Evolutionary conservation across 257 asterid genomes (phyloP), one percentile per base, ranked within the genome.

Genomic region (Cordia subcordata): DNA sequence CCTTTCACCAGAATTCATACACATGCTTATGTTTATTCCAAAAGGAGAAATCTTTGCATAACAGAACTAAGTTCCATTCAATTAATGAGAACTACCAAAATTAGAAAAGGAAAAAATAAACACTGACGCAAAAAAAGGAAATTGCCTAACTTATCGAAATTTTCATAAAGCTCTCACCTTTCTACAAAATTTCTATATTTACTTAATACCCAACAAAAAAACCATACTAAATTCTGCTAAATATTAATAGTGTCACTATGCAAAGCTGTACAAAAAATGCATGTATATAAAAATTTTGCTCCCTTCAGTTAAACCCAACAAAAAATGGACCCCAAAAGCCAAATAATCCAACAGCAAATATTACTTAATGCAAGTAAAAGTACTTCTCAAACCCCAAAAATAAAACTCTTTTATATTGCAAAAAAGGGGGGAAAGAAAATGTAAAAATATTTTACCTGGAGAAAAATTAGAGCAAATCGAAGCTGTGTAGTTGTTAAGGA

Each of bases 41-140:
- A 53, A 22, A 53, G 57, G 15, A 9, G 33, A 52, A 11, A 18
- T 47, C 21, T 15, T 47, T 47, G 54, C 1, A 17, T 9, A 1
- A 3, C 13, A 53, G 21, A 21, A 53, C 21, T 22, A n/a, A 5
- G 8, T 5, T 9, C 33, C 13, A 53, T 0, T n/a, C 12, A 21
- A 20, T 21, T 53, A 53, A 53, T 53, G 14, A 51, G 21, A 12
- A 38, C 42, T 44, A 0, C 58, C 22, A 51, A 62, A 56, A 51
- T 8, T 12, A 35, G 63, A 55, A n/a, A 53, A 57, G 32, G 40
- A 14, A 20, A 14, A 10, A 15, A 60, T 20, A 42, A 49, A 55
- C 54, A 39, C 54, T 42, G 39, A 46, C 40, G 57, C 58, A 71
- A 11, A 47, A n/a, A 60, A 64, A 50, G 19, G 60, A 13, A 23